Base-by-base conservation (phyloP, 2,329 filamentous ascomycete genomes). In the Penicillium sp. region DNA sequence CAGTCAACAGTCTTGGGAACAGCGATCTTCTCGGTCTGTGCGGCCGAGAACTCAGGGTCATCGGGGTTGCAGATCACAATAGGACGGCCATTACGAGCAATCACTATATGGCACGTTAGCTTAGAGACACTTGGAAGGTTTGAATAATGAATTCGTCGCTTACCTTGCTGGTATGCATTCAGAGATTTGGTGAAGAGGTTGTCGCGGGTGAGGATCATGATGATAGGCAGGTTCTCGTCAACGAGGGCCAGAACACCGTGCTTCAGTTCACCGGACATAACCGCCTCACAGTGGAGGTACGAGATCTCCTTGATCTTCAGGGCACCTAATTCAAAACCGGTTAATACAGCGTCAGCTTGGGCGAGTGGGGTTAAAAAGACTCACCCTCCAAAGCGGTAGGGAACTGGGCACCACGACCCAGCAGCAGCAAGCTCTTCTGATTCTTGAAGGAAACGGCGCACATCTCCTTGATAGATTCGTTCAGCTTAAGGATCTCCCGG, bases 221-320 rank as follows among this genome's bases (percentile, higher is more conserved):
- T 96, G 74, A 99, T 99, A 57, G 94, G 94, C 30, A 99, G 85
- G 78, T 96, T 93, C 84, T 99, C 94, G 68, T 99, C 94, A 54
- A 99, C 94, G 58, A 99, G 84, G 46, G 94, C 94, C 71, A 99
- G 81, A 46, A 99, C 94, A 82, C 94, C 94, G 76, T 99, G 94
- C 85, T 99, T 99, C 67, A 99, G 84, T 80, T 99, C 94, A 77
- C 94, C 94, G 60, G 94, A 97, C 94, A 99, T 99, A 81, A 99
- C 94, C 66, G 94, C 94, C 80, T 99, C 94, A 77, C 94, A 99
- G 78, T 99, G 94, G 54, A 99, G 89, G 78, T 99, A 99, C 15
- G 93, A 97, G 68, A 99, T 99, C 80, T 99, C 94, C 85, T 99
- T 99, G 78, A 99, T 99, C 84, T 99, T 99, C 64, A 99, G 83